Evolutionary conservation across 306 rosid species (phyloP), one percentile per base, ranked within the genome.

Genomic region (Urtica urens): DNA sequence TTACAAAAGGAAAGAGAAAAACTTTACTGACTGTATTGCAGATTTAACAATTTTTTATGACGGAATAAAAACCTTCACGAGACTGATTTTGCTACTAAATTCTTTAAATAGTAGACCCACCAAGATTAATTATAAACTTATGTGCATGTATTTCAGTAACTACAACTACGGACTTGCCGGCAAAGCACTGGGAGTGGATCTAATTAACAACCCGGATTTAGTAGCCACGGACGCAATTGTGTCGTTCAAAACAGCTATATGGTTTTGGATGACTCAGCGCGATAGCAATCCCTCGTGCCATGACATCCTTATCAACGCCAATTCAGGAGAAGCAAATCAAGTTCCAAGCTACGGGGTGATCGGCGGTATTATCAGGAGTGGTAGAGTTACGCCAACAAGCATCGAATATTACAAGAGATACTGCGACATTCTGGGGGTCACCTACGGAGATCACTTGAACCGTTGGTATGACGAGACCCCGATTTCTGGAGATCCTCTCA

Each of bases 251-350:
- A 67, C 83, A 1, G 84, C 93, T 0, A 17, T 83, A 1, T 83
- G 94, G 88, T 83, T 78, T 59, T 78, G 93, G 93, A 71, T 82
- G 87, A 75, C 83, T 0, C 53, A 66, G 0, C 87, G 73, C 26
- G 67, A 59, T 5, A 72, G 69, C 6, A 78, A 71, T 54, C 93
- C 84, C 0, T 82, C 93, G 0, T 61, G 75, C 51, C 93, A 78
- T 15, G 69, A 82, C 53, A 77, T 78, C 23, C 76, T 78, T 24
- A 60, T 59, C 0, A 35, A 35, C 7, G 39, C 39, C n/a, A 7
- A 35, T 35, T 35, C 39, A 9, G 4, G 14, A 4, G 33, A 28
- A 28, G 41, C 15, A 10, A 14, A 16, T 37, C 12, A 37, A 14
- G 40, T 16, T 16, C 7, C 7, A 9, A 43, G 2, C 48, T 19